Evolutionary conservation across 768 basidiomycete species (phyloP), one percentile per base, ranked within the genome.

Genomic region (Fomitopsis serialis): DNA sequence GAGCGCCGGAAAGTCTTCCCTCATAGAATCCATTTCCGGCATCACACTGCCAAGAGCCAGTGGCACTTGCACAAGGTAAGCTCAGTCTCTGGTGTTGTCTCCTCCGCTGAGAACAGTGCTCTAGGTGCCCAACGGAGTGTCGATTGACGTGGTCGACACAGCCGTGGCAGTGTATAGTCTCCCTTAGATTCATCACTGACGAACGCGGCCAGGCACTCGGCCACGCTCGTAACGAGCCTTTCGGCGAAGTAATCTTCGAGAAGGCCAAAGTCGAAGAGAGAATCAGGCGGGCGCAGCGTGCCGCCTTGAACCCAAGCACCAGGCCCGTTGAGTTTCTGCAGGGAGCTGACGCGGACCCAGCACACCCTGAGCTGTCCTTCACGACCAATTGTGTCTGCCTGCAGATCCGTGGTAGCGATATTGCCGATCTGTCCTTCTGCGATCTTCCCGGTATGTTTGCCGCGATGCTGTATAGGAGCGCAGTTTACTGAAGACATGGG

Each of bases 11-110:
- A 89, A 89, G 60, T 87, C 85, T 0, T 89, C 87, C 0, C 73
- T 89, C 3, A 89, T 90, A 11, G 87, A 90, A 58, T 78, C 84
- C 0, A 88, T 90, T 43, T 87, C 85, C 0, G 85, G 87, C 0
- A 79, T 89, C 17, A 84, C 78, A 0, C 69, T 89, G 0, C 87
- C 87, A 22, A 76, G 86, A 10, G 84, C 83, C 0, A 72, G 80
- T n/a, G 88, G 88, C 0, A 89, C 87, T 0, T 89, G 88, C 55
- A 91, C 88, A 1, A 74, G 88, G 88, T 82, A 55, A 36, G 56
- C 59, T 21, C 23, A 9, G 5, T 15, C 19, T n/a, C 11, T 21
- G 13, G 10, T 23, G 12, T 17, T 37, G 12, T 4, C 3, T 1
- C 34, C 42, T 24, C 29, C 29, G 29, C 29, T 36, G 15, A 9